These are phyloP conservation scores for Populus alba DNA, from an alignment of 345 rosid genomes.

Conservation along the genomic window DNA sequence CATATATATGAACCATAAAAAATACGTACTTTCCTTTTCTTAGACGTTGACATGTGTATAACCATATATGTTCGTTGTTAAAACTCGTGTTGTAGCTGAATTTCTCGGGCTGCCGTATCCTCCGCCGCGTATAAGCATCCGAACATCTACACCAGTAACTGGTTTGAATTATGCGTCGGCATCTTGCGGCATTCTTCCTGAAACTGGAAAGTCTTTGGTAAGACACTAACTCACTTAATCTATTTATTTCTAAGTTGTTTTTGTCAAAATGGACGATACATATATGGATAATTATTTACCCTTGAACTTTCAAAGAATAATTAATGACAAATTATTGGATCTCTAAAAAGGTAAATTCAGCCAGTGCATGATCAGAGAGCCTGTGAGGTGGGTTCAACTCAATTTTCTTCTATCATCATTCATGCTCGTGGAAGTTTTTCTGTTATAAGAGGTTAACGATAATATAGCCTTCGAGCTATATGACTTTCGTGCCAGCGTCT, in stretches of 20 bases:
- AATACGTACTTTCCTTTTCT: too few species aligned
- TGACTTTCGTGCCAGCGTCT: neutral
- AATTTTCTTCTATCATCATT: too few species aligned
- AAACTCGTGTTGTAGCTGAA: slow-evolving; percentile 31
- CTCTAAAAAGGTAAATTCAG: neutral
- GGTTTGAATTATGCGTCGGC: slow-evolving; percentile 53
- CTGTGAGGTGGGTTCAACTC: too few species aligned
- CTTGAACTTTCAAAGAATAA: neutral
- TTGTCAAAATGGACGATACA: neutral
- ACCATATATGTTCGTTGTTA: neutral
- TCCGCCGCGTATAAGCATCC: slow-evolving; percentile 31
- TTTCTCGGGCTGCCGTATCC: slow-evolving; percentile 43
- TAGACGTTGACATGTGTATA: neutral
- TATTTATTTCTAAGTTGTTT: neutral
- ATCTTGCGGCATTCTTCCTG: slow-evolving; percentile 44
- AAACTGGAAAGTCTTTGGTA: slow-evolving; percentile 36
- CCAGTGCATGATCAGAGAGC: neutral
- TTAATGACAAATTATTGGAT: neutral
- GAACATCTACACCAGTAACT: slow-evolving; percentile 4
- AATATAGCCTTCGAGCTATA: too few species aligned
- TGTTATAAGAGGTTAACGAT: too few species aligned
- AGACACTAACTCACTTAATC: neutral
- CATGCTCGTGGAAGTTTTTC: too few species aligned
- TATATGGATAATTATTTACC: neutral
- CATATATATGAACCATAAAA: neutral